Base-by-base conservation (phyloP, 495 filamentous ascomycete species). In the Aspergillus kassunensis region DNA sequence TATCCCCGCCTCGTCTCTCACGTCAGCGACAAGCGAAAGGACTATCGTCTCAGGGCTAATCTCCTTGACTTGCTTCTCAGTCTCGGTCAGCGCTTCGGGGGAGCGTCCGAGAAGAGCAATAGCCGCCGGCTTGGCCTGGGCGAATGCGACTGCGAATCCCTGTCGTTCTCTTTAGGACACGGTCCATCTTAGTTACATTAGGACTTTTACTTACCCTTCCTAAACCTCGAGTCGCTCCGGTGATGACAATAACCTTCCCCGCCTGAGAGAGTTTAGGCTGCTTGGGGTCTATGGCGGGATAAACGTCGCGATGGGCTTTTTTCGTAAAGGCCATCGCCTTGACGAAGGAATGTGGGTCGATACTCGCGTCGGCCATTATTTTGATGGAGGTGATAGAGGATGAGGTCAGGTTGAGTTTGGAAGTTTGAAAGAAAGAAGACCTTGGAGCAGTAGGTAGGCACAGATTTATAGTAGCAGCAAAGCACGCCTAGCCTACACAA, bases 191-290 rank as follows among this genome's bases (percentile, higher is more conserved):
- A n/a, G n/a, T n/a, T n/a, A n/a, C n/a, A n/a, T n/a, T n/a, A n/a
- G n/a, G n/a, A n/a, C n/a, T n/a, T n/a, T n/a, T n/a, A n/a, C n/a
- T n/a, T n/a, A n/a, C n/a, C n/a, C n/a, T n/a, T n/a, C n/a, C n/a
- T n/a, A n/a, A n/a, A n/a, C n/a, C n/a, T 15, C 34, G 41, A 76
- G 60, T 39, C 72, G 68, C 23, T 57, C 73, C 72, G 31, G 70
- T 69, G 42, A 76, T 65, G 21, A 76, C 36, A 16, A 71, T 48
- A 20, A 71, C 67, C 44, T 71, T 74, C 0, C 59, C 67, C 1
- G 52, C 56, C 13, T 67, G 59, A 3, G 67, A 69, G 37, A 69
- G 56, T 11, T 54, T 51, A 13, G 66, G 62, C 3, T 55, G 58
- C 23, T 57, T 41, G 15, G 69, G 66, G 6, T 67, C 57, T 43